Evolutionary conservation across 2,329 filamentous ascomycete genomes (phyloP).

Genomic region (Didymella lethalis): DNA sequence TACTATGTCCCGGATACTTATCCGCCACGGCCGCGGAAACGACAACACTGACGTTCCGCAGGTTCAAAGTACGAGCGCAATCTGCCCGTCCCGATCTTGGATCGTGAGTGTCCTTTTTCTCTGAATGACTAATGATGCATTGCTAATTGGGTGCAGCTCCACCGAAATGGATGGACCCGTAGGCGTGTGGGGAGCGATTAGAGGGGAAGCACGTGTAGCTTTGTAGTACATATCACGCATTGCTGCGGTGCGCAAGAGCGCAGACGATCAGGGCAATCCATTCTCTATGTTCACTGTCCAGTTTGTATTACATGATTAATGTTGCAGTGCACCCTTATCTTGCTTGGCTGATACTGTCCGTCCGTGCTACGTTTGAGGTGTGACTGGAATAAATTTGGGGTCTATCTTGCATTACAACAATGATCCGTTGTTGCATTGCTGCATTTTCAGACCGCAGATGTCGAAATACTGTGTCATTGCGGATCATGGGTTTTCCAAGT

Average conservation of each 20-base stretch:
- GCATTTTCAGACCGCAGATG: background rate
- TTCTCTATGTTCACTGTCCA: constrained; percentile 12
- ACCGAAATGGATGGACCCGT: constrained; percentile 47
- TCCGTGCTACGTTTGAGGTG: background rate
- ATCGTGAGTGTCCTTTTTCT: constrained; percentile 69
- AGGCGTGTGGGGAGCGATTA: constrained; percentile 22
- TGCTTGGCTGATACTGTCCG: background rate
- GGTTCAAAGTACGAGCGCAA: constrained; percentile 98
- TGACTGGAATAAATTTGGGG: background rate
- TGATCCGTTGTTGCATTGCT: background rate
- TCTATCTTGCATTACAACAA: background rate
- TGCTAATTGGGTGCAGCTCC: constrained; percentile 41
- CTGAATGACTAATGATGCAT: constrained; percentile 7
- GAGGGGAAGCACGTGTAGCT: constrained; percentile 17
- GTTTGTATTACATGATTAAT: background rate
- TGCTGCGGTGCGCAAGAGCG: constrained; percentile 14
- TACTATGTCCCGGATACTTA: constrained; percentile 28
- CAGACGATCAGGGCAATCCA: constrained; percentile 15
- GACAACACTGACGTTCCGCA: constrained; percentile 51
- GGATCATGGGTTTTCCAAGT: background rate
- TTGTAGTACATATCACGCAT: constrained; percentile 24
- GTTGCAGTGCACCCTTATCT: background rate
- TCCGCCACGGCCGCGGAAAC: constrained; percentile 33
- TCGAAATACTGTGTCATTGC: background rate
- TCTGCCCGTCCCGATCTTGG: constrained; percentile 77